Evolutionary conservation across 2,329 filamentous ascomycete genomes (phyloP), one percentile per base, ranked within the genome.

Genomic region (Fusarium haematococcum): DNA sequence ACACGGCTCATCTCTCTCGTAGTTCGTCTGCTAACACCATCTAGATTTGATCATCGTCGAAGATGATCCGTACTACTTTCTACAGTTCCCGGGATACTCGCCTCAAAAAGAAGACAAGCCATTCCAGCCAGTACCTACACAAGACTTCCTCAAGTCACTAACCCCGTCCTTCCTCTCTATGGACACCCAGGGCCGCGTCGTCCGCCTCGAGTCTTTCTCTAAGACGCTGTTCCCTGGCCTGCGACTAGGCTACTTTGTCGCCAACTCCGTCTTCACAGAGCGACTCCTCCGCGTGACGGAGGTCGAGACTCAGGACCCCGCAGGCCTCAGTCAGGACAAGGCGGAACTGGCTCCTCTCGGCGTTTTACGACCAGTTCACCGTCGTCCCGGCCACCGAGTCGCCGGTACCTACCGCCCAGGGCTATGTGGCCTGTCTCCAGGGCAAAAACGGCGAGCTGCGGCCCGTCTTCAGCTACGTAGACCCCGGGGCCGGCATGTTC

Each of bases 11-110:
- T 6, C 6, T 35, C 32, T 2, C 39, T 33, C 5, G 10, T 8
- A 23, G n/a, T 8, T 11, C 9, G 4, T n/a, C 2, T 56, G 3
- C 8, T 57, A 25, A 35, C 20, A 11, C 2, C 3, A 23, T 14
- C 2, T 7, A 57, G 52, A 57, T 14, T 16, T 57, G 11, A 16
- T 73, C 18, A 66, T 75, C 18, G 61, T 75, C 6, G 73, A 75
- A 45, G 73, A 75, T 45, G 73, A 75, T 9, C 76, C 76, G 1
- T 80, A 80, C 45, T 80, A 77, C 32, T 80, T 78, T 20, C 65
- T 80, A 4, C 76, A 80, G 27, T 80, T 77, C 23, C 77, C 76
- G 0, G 25, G 60, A 11, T 78, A 32, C n/a, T 23, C 25, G 16
- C 39, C 14, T 16, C n/a, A 30, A 18, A 18, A 7, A 7, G 35